phyloP scores from a whole-genome alignment of 2,329 filamentous ascomycete species.

The Periconia sp. region DNA sequence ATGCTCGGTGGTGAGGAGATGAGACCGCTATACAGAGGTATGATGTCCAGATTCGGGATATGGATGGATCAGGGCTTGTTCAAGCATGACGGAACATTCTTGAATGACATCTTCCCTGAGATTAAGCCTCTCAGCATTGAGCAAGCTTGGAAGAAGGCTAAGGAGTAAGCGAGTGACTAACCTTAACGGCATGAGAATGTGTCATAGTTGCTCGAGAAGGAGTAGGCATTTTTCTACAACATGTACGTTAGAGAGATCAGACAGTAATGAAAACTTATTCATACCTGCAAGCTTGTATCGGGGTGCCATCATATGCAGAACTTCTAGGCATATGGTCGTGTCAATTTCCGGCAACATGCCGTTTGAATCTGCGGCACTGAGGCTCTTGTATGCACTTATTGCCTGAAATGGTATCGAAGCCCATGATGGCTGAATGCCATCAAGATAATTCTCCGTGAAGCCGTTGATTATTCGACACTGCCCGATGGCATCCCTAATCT shows the following conservation, averaged over 20 bases:
- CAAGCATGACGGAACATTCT: not conserved
- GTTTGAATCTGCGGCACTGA: constrained; percentile 1
- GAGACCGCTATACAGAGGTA: constrained; percentile 3
- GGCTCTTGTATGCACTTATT: constrained; percentile 6
- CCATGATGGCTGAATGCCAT: constrained; percentile 18
- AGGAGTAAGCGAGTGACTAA: too few species aligned
- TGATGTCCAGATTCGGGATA: constrained; percentile 8
- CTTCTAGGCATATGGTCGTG: constrained; percentile 6
- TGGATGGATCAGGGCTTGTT: constrained; percentile 13
- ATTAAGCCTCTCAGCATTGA: constrained; percentile 14
- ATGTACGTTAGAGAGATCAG: not conserved
- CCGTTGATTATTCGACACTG: constrained; percentile 14
- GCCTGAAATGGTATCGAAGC: constrained; percentile 14
- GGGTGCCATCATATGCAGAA: constrained; percentile 5
- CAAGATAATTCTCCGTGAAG: constrained; percentile 16
- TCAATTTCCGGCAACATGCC: constrained; percentile 6
- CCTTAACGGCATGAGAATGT: not conserved
- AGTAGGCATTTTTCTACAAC: constrained; percentile 5
- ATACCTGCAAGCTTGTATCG: constrained; percentile 19
- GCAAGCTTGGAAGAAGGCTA: constrained; percentile 10
- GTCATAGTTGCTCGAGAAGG: constrained; percentile 2
- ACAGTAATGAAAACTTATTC: not conserved
- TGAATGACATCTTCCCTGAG: constrained; percentile 20
- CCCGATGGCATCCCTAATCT: constrained; percentile 7
- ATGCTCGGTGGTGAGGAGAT: constrained; percentile 10